Evolutionary conservation across 192 early-diverging fungal species (phyloP), one percentile per base, ranked within the genome.

Genomic region (Coemansia sp.): DNA sequence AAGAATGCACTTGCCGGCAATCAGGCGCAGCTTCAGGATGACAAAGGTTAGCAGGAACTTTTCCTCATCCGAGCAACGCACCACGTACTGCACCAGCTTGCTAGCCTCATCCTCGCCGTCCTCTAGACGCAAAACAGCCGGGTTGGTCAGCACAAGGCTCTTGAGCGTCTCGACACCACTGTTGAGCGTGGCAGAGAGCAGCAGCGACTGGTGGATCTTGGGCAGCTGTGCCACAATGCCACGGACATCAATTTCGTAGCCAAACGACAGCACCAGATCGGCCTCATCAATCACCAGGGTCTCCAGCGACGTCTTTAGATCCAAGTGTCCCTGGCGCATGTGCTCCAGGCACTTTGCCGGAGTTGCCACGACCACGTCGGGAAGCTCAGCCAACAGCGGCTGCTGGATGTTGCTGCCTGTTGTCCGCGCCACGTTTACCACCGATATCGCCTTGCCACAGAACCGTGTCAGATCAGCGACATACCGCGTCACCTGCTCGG

Each of bases 201-300:
- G 80, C 68, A 90, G 90, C 45, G 85, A 87, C 70, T 96, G 93
- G 71, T 87, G 86, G 38, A 93, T 89, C 69, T 89, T 87, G 38
- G 94, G 92, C 50, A 92, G 61, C 40, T 81, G 79, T 9, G 77
- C 60, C 30, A 92, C 55, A 14, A 97, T 77, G 24, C 85, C 82
- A 39, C 81, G 78, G 26, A 99, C 64, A 61, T 99, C 96, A 29
- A 89, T 85, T 55, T 92, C 88, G 53, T 95, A 91, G 14, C 94
- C 96, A 72, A 91, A 99, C 29, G 89, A 92, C 41, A 94, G 69
- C 1, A 99, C 84, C 44, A 97, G 67, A 72, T 99, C 96, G 0
- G 94, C 94, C 73, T 99, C 96, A 46, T 98, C 96, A 36, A 99
- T 90, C 14, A 97, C 90, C 36, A 99, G 78, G 9, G 85, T 88